Percentiles rank a stretch among this genome's conserved stretches.
phyloP scores from a whole-genome alignment of 768 basidiomycete genomes.

The Leccinum imitatum region DNA sequence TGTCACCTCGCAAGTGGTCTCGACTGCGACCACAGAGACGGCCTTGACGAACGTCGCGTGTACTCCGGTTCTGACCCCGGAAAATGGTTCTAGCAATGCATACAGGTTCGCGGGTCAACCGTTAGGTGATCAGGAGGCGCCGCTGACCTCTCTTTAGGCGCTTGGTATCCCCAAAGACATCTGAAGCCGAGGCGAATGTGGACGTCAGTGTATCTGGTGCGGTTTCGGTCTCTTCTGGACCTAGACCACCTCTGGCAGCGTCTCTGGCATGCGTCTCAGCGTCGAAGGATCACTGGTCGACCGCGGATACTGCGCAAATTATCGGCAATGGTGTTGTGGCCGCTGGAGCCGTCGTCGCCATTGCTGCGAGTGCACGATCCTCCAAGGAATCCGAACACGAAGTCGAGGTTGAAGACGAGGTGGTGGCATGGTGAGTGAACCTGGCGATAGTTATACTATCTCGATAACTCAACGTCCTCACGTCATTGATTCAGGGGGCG shows the following conservation, averaged over 20 bases:
- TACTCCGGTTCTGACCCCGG: not conserved
- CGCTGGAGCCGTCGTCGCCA: not conserved
- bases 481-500: slow-evolving; percentile 1
- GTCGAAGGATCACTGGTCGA: not conserved
- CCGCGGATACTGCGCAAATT: not conserved
- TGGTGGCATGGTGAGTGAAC: slow-evolving; percentile 6
- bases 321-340: not conserved
- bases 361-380: not conserved
- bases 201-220: not conserved
- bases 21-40: not conserved
- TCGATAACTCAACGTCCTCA: not conserved
- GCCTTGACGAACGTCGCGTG: not conserved
- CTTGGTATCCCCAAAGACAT: not conserved
- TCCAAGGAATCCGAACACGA: not conserved
- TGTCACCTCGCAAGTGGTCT: not conserved
- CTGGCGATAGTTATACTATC: not conserved
- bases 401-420: not conserved
- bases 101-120: slow-evolving; percentile 4
- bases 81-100: not conserved
- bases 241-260: too few relatives aligned
- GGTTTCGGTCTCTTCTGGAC: not conserved
- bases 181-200: not conserved
- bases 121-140: not conserved
- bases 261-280: not conserved
- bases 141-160: not conserved